Conservation (phyloP, 257 asterid genomes). For the Solanum neorickii region DNA sequence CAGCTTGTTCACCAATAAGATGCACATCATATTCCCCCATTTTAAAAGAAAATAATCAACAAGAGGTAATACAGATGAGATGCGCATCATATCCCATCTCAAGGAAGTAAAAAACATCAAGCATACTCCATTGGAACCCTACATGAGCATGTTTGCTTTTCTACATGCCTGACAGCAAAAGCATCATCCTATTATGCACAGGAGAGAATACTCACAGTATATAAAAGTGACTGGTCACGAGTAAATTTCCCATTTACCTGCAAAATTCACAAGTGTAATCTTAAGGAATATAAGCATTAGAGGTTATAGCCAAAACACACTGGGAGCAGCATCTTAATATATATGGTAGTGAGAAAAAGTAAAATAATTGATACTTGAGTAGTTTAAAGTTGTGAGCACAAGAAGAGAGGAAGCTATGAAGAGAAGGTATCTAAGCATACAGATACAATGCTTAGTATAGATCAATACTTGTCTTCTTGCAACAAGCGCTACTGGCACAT, state of each 20-base stretch:
- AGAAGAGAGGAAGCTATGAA: not conserved
- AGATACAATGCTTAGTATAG: not conserved
- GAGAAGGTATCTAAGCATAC: not conserved
- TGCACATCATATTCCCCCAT: not conserved
- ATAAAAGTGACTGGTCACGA: constrained; percentile 59
- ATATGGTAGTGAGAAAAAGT: not conserved
- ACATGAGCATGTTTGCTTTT: not conserved
- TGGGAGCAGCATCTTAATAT: not conserved
- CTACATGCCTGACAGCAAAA: not conserved
- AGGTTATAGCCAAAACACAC: not conserved
- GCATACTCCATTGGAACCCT: not conserved
- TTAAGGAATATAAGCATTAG: not conserved
- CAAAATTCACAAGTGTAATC: constrained; percentile 3
- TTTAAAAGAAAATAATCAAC: not conserved
- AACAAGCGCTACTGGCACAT: not conserved
- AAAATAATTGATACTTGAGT: not conserved
- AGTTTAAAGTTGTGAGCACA: not conserved
- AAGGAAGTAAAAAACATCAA: not conserved
- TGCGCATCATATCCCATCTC: not conserved
- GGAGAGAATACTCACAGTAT: constrained; percentile 49
- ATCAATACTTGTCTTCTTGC: not conserved
- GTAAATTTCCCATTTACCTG: constrained; percentile 96
- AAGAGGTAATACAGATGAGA: not conserved
- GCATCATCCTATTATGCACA: not conserved
- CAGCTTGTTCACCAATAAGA: not conserved